A percentile compares a stretch with the other conserved stretches of the same genome.
Conservation (phyloP, 2,329 filamentous ascomycete genomes). For the Aspergillus bombycis region DNA sequence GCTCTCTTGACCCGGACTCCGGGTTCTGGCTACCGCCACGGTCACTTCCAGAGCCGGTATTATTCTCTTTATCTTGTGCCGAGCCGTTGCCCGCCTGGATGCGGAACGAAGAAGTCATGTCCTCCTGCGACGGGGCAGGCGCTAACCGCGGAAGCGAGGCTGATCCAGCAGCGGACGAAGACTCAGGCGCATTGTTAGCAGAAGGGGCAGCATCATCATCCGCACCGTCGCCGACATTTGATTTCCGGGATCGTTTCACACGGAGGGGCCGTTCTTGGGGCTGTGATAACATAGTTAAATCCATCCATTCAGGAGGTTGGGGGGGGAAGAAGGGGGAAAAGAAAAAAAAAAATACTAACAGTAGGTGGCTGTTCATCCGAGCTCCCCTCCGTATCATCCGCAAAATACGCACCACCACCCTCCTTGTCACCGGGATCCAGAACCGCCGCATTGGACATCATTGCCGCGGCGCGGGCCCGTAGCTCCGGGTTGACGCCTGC, state of each 20-base stretch:
- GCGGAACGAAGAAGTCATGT: conserved; percentile 42
- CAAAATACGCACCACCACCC: conserved; percentile 32
- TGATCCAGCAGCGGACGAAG: conserved; percentile 21
- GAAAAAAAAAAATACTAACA: conserved; percentile 29
- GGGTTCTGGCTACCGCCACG: conserved; percentile 21
- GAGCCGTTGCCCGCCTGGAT: conserved; percentile 35
- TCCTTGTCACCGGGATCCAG: conserved; percentile 27
- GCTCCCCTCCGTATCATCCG: conserved; percentile 49
- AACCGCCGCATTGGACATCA: conserved; percentile 32
- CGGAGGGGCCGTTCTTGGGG: conserved; percentile 52
- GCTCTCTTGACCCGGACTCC: conserved; percentile 18
- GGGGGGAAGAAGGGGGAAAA: not conserved
- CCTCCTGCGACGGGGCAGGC: conserved; percentile 40
- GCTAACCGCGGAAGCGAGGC: conserved; percentile 39
- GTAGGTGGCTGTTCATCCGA: conserved; percentile 49
- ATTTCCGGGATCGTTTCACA: conserved; percentile 46
- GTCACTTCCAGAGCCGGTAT: conserved; percentile 19
- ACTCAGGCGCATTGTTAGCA: conserved; percentile 26
- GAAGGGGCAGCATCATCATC: conserved; percentile 29
- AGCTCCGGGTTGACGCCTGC: conserved; percentile 38
- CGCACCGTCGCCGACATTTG: conserved; percentile 33
- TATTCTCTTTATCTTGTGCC: conserved; percentile 27
- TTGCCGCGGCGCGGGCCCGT: conserved; percentile 38
- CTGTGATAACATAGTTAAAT: conserved; percentile 27
- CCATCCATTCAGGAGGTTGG: no score